Base-by-base conservation (phyloP, 306 rosid species). In the Cicer cuneatum region DNA sequence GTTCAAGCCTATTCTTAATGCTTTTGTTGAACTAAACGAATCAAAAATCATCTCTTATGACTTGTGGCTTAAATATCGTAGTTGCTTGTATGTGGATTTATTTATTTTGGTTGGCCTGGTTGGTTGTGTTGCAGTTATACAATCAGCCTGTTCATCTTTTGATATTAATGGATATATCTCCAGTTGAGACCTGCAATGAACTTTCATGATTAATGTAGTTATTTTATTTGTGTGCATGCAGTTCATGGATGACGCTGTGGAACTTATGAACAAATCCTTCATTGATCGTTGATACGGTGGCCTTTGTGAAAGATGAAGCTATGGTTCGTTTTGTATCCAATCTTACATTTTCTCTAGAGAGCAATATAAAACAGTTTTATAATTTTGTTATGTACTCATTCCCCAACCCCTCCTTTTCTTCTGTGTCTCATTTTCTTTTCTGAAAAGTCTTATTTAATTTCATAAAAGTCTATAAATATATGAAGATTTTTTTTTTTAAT, bases 231-330 rank as follows among this genome's bases (percentile, higher is more conserved):
- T 83, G 38, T 84, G 15, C 33, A n/a, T 83, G 90, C 92, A 93
- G 98, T 84, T 91, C 86, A 87, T 93, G 98, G 98, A 93, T 64
- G 89, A 87, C 1, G 98, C 98, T 0, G 96, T 93, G 64, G 85
- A 79, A 66, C 96, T 93, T 42, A 93, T 93, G 98, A 88, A 93
- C 78, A 93, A 89, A 80, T 91, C 98, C 24, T 93, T 91, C 61
- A 86, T 89, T 65, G 98, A 93, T 75, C 97, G 93, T 49, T 93
- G 82, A 85, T 38, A 46, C 15, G 5, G 5, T 3, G 69, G 10
- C 38, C 69, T 37, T 46, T 39, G 37, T 42, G 62, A 39, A 54
- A 29, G 71, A 38, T n/a, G 78, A 73, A 77, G 57, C 68, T 70
- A 49, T 33, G 38, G 49, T 64, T 77, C 18, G n/a, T 43, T 81